Conservation (phyloP, 2,329 filamentous ascomycete genomes). For the Colletotrichum sp. region DNA sequence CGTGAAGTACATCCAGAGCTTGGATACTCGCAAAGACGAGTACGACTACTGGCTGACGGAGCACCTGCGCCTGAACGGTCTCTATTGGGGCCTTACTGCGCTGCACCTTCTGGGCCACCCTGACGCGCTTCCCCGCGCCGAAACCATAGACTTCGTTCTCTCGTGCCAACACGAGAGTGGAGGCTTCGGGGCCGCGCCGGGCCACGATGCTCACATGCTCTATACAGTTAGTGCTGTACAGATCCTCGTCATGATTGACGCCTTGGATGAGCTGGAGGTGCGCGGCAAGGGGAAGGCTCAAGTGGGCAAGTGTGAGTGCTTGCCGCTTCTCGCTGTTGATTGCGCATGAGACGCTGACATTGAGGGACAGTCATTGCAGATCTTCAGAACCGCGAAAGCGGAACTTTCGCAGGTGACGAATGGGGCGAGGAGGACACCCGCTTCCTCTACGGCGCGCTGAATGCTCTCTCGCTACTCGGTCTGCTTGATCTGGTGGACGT, state of each 20-base stretch:
- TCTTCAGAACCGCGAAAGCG: slow-evolving; percentile 80
- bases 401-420: slow-evolving; percentile 91
- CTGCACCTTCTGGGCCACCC: slow-evolving; percentile 84
- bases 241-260: slow-evolving; percentile 86
- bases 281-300: slow-evolving; percentile 72
- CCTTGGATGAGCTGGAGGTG: slow-evolving; percentile 80
- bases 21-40: slow-evolving; percentile 92
- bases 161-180: slow-evolving; percentile 90
- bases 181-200: slow-evolving; percentile 92
- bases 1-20: slow-evolving; percentile 89
- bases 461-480: slow-evolving; percentile 84
- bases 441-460: slow-evolving; percentile 90
- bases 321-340: background rate
- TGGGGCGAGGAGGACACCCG: slow-evolving; percentile 97
- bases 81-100: slow-evolving; percentile 95
- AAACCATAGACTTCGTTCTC: slow-evolving; percentile 91
- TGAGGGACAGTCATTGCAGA: slow-evolving; percentile 70
- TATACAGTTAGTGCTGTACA: slow-evolving; percentile 96
- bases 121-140: slow-evolving; percentile 78
- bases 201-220: slow-evolving; percentile 94
- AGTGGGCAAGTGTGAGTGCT: slow-evolving; percentile 77
- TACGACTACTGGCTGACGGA: slow-evolving; percentile 98
- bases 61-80: slow-evolving; percentile 90
- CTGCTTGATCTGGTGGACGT: slow-evolving; percentile 78
- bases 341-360: background rate